Conservation (phyloP, 2,329 filamentous ascomycete species). For the Trichoderma brevicompactum region DNA sequence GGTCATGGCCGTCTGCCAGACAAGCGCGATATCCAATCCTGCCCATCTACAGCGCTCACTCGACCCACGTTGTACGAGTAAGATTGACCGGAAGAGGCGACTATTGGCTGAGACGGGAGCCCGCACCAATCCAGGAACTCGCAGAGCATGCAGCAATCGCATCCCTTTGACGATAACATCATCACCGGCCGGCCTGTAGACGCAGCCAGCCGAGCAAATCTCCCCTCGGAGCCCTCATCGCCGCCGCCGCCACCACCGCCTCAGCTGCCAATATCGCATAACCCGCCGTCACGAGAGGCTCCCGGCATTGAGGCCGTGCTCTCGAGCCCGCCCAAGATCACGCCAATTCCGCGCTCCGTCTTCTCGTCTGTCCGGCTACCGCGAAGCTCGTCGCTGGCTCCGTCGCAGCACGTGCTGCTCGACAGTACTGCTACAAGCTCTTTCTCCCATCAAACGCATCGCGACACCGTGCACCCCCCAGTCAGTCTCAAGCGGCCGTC, state of each 20-base stretch:
- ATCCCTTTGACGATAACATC: constrained; percentile 33
- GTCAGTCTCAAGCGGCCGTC: constrained; percentile 30
- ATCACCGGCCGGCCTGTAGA: constrained; percentile 19
- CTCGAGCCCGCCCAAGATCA: constrained; percentile 32
- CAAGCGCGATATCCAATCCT: constrained; percentile 8
- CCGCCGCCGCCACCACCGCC: constrained; percentile 22
- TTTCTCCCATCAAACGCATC: constrained; percentile 18
- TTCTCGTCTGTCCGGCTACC: constrained; percentile 43
- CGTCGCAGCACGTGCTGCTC: constrained; percentile 40
- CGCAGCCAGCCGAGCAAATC: constrained; percentile 10
- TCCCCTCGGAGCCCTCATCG: constrained; percentile 10
- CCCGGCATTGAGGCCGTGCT: constrained; percentile 14
- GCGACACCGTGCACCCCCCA: constrained; percentile 26
- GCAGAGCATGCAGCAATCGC: constrained; percentile 38
- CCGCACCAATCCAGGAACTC: constrained; percentile 14
- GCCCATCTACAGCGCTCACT: constrained; percentile 1
- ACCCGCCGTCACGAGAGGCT: constrained; percentile 21
- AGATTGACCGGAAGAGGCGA: constrained; percentile 18
- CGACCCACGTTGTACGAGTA: constrained; percentile 25
- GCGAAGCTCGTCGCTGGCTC: constrained; percentile 51
- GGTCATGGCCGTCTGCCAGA: constrained; percentile 27
- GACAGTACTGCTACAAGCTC: not conserved
- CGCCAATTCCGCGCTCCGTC: constrained; percentile 38
- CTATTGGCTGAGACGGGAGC: constrained; percentile 18
- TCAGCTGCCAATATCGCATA: constrained; percentile 16